Base-by-base conservation (phyloP, 2,329 filamentous ascomycete species). In the Ceratocystis diversiconidia region DNA sequence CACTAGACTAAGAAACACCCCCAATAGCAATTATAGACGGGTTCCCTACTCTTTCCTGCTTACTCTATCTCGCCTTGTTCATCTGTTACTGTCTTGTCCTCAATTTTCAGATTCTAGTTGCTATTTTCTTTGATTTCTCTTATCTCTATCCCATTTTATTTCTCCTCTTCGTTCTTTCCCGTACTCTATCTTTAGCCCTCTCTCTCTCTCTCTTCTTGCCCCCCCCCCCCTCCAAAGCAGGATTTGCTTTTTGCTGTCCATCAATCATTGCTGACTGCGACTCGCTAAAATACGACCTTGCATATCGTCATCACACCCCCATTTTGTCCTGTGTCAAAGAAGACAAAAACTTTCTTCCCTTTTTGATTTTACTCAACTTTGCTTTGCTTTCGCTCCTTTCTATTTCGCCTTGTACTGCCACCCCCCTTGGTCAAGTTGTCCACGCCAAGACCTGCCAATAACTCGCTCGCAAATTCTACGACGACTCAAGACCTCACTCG, bases 291-390 rank as follows among this genome's bases (percentile, higher is more conserved):
- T 52, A 52, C 48, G 48, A 52, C 48, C 19, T 25, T 28, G 48
- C 48, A 52, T 12, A 41, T 15, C 12, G 12, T 55, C 25, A 64
- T 64, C 48, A 6, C 64, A 60, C 64, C 63, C 57, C 60, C 70
- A 41, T 15, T 65, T 60, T 52, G 43, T 44, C 55, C 67, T 67
- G 67, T 66, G 70, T 62, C 69, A 30, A 32, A 62, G 15, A 60
- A 59, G 65, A 66, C 50, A 68, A 67, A 64, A 65, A 68, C 28
- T 22, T 8, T 32, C 25, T 28, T 64, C 52, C 59, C 52, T 22
- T 41, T 57, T 43, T 19, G 25, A 19, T 44, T 32, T 12, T 32
- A 15, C 8, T 48, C 32, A n/a, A 46, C 44, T 28, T 64, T 48
- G 15, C 28, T 43, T 61, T 44, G 19, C 60, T 28, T 36, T 46